Conservation (phyloP, 306 rosid genomes). For the Prunus salicina region DNA sequence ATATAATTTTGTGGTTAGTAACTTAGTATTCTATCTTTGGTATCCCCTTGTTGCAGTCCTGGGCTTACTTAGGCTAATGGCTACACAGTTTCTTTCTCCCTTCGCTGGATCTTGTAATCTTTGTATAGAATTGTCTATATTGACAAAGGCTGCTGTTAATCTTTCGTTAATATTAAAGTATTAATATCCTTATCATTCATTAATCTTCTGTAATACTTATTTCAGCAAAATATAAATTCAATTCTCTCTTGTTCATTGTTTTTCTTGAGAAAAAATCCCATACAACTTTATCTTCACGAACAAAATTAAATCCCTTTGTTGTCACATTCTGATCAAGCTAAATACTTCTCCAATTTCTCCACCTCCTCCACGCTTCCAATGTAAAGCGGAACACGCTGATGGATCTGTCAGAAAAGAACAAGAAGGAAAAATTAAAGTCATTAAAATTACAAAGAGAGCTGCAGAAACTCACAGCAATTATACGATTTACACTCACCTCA, state of each 20-base stretch:
- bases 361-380: constrained; percentile 91
- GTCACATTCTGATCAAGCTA: constrained; percentile 48
- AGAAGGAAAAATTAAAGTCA: background rate
- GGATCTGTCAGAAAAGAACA: constrained; percentile 51
- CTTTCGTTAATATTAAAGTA: background rate
- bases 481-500: constrained; percentile 51
- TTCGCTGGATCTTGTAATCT: background rate
- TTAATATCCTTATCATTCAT: background rate
- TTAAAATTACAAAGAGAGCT: background rate
- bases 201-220: background rate
- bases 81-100: background rate
- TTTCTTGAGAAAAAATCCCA: constrained; percentile 11
- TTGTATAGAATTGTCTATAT: constrained; percentile 15
- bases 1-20: background rate
- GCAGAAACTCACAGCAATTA: background rate
- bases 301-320: constrained; percentile 21
- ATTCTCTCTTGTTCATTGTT: constrained; percentile 18
- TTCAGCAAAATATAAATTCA: background rate
- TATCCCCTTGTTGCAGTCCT: background rate
- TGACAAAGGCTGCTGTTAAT: background rate
- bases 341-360: constrained; percentile 84
- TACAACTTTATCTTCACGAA: constrained; percentile 20
- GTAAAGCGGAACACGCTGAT: constrained; percentile 90
- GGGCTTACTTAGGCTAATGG: constrained; percentile 5
- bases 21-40: too few relatives aligned